Evolutionary conservation across 306 rosid species (phyloP).

Genomic region (Prunus dulcis): DNA sequence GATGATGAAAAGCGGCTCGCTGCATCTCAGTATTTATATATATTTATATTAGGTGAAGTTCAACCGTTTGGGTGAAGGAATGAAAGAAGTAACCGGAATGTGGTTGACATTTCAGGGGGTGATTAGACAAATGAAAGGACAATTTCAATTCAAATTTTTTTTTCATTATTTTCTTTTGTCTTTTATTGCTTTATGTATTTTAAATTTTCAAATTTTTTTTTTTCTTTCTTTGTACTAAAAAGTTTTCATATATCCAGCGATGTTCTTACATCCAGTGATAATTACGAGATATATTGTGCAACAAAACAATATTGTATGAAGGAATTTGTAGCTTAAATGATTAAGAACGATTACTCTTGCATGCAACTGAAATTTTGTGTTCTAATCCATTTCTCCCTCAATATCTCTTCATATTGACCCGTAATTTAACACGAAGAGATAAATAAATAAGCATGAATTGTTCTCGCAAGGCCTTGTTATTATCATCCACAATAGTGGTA

Average conservation of each 20-base stretch:
- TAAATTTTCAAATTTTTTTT: not conserved
- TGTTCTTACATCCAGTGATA: not conserved
- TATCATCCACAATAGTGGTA: too few relatives aligned
- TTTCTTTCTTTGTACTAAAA: not conserved
- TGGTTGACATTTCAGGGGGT: slow-evolving; percentile 65
- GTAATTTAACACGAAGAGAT: too few relatives aligned
- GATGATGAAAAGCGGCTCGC: slow-evolving; percentile 65
- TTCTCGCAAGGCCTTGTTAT: too few relatives aligned
- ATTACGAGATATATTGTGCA: not conserved
- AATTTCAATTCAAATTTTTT: slow-evolving; percentile 41
- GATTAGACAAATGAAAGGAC: slow-evolving; percentile 63
- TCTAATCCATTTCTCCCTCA: too few relatives aligned
- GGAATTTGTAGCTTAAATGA: accelerated
- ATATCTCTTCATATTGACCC: too few relatives aligned
- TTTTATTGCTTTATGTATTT: not conserved
- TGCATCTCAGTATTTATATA: slow-evolving; percentile 69
- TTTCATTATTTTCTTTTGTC: slow-evolving; percentile 22
- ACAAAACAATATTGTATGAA: too few relatives aligned
- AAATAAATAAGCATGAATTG: too few relatives aligned
- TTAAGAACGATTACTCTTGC: too few relatives aligned
- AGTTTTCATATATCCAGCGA: too few relatives aligned
- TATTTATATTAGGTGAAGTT: slow-evolving; percentile 11
- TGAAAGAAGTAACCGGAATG: slow-evolving; percentile 37
- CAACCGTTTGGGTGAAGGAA: slow-evolving; percentile 16
- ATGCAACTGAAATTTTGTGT: too few relatives aligned